Conservation (phyloP, 2,329 filamentous ascomycete genomes). For the Dothidotthia symphoricarpi region DNA sequence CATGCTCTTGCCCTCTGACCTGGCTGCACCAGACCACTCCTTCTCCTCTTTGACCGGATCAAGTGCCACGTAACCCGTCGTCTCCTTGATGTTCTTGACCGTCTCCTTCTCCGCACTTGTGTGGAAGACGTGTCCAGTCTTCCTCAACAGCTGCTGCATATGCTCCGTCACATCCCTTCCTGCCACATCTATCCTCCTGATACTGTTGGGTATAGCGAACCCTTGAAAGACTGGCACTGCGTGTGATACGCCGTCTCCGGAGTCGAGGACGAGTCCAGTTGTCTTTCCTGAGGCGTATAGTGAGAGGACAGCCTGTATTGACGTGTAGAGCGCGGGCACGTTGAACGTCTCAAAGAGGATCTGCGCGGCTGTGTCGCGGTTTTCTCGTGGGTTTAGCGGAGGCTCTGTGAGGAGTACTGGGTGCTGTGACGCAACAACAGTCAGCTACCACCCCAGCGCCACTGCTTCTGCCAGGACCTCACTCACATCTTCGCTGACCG, state of each 20-base stretch:
- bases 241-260: slow-evolving; percentile 94
- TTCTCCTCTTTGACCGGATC: slow-evolving; percentile 95
- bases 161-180: slow-evolving; percentile 96
- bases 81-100: slow-evolving; percentile 96
- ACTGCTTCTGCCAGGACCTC: slow-evolving; percentile 2
- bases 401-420: slow-evolving; percentile 95
- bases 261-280: slow-evolving; percentile 92
- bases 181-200: slow-evolving; percentile 92
- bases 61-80: slow-evolving; percentile 82
- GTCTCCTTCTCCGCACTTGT: slow-evolving; percentile 99
- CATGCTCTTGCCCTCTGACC: slow-evolving; percentile 73
- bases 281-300: slow-evolving; percentile 94
- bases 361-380: slow-evolving; percentile 93
- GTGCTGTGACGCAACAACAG: slow-evolving; percentile 56
- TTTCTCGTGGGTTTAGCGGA: slow-evolving; percentile 89
- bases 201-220: slow-evolving; percentile 93
- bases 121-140: slow-evolving; percentile 91
- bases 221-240: slow-evolving; percentile 97
- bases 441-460: slow-evolving; percentile 12
- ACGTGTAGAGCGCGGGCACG: slow-evolving; percentile 92
- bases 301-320: slow-evolving; percentile 93
- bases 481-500: slow-evolving; percentile 88
- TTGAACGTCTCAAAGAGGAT: slow-evolving; percentile 99
- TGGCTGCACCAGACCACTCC: slow-evolving; percentile 78
- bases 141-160: slow-evolving; percentile 84